Percentiles rank a stretch among this genome's conserved stretches.
These are phyloP conservation scores for Lophiostoma macrostomum DNA, from an alignment of 495 filamentous ascomycete genomes.

Conservation along the genomic window DNA sequence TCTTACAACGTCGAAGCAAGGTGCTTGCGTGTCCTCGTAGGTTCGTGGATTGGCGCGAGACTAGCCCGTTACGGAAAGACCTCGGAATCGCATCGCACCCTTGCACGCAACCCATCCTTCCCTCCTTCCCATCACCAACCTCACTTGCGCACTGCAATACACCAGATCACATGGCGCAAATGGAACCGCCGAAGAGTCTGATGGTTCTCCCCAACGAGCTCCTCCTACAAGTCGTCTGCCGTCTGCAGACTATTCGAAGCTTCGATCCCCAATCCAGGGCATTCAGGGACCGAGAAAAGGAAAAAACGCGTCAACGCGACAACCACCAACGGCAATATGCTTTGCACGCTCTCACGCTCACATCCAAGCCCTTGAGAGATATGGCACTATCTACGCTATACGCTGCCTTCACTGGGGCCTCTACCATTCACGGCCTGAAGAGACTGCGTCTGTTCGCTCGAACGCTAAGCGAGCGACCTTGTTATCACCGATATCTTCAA, in stretches of 20 bases:
- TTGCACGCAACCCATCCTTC: too few relatives aligned
- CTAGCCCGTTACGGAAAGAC: too few relatives aligned
- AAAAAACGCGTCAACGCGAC: conserved; percentile 7
- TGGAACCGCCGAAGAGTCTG: background rate
- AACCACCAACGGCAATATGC: conserved; percentile 9
- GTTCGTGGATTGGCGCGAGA: too few relatives aligned
- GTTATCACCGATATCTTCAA: background rate
- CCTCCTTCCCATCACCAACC: background rate
- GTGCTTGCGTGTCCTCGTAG: too few relatives aligned
- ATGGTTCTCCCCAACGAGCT: conserved; percentile 3
- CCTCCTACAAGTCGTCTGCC: conserved; percentile 1
- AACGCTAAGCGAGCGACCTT: background rate
- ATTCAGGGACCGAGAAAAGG: background rate
- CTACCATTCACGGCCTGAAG: background rate
- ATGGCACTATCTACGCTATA: conserved; percentile 8
- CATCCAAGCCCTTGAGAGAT: conserved; percentile 1
- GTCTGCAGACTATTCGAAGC: background rate
- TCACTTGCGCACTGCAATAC: too few relatives aligned
- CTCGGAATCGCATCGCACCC: too few relatives aligned
- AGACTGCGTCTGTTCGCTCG: background rate
- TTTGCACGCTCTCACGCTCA: conserved; percentile 2
- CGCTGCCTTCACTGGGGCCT: background rate
- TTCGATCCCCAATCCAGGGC: conserved; percentile 2
- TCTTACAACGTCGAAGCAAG: too few relatives aligned
- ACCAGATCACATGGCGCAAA: background rate